phyloP scores from a whole-genome alignment of 1,139 yeast genomes.

The Saccharomycopsis crataegensis region DNA sequence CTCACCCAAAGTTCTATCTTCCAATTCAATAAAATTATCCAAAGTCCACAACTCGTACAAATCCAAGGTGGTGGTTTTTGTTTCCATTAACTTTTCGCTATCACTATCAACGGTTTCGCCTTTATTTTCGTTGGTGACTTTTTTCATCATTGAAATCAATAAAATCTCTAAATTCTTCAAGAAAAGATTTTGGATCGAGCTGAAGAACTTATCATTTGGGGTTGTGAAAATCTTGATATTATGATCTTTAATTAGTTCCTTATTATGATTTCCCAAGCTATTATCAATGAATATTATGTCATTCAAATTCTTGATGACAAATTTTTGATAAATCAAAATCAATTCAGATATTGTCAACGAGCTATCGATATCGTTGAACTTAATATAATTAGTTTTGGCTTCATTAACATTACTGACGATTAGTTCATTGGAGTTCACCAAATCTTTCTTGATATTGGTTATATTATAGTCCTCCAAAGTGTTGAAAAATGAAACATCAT shows the following conservation, averaged over 20 bases:
- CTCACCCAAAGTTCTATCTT: slow-evolving; percentile 38
- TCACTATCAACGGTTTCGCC: neutral
- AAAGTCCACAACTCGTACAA: slow-evolving; percentile 34
- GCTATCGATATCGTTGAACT: slow-evolving; percentile 12
- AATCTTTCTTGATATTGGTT: slow-evolving; percentile 14
- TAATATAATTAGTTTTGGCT: slow-evolving; percentile 9
- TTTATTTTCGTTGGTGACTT: slow-evolving; percentile 18
- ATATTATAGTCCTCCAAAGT: slow-evolving; percentile 35
- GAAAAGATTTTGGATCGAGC: slow-evolving; percentile 10
- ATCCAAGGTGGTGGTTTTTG: slow-evolving; percentile 21
- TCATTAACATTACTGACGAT: slow-evolving; percentile 10
- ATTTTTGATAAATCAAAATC: slow-evolving; percentile 27
- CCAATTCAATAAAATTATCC: slow-evolving; percentile 44
- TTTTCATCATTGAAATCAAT: slow-evolving; percentile 18
- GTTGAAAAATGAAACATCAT: slow-evolving; percentile 39
- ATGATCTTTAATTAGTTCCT: neutral
- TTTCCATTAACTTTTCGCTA: slow-evolving; percentile 14
- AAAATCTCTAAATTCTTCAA: slow-evolving; percentile 15
- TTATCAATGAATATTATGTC: slow-evolving; percentile 23
- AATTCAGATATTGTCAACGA: slow-evolving; percentile 23
- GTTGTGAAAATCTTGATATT: slow-evolving; percentile 10
- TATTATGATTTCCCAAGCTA: slow-evolving; percentile 2
- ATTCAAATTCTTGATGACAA: slow-evolving; percentile 27
- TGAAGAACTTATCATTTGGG: slow-evolving; percentile 13
- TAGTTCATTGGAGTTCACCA: slow-evolving; percentile 14